phyloP scores from a whole-genome alignment of 257 asterid genomes.

The Solanum corneliomulleri region DNA sequence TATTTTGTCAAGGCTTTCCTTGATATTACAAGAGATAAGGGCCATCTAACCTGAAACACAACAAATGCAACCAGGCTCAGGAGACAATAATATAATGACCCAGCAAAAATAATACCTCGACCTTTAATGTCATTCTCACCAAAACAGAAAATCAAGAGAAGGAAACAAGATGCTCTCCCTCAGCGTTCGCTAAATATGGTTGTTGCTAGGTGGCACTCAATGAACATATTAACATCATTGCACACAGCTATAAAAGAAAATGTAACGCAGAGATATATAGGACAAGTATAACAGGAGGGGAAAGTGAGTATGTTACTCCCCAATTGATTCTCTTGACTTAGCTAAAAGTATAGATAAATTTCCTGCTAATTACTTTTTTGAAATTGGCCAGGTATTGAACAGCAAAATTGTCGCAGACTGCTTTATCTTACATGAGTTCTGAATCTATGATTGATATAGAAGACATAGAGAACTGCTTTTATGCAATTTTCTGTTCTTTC shows the following conservation, averaged over 20 bases:
- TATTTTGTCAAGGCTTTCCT: conserved; percentile 83
- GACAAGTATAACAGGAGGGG: background rate
- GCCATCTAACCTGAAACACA: conserved; percentile 81
- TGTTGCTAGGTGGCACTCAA: background rate
- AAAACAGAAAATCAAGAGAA: background rate
- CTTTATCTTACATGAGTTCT: background rate
- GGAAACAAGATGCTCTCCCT: background rate
- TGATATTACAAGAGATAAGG: conserved; percentile 87
- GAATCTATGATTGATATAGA: background rate
- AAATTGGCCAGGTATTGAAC: background rate
- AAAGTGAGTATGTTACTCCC: background rate
- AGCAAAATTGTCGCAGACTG: background rate
- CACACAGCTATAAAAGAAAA: background rate
- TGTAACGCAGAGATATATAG: background rate
- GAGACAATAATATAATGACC: background rate
- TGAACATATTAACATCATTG: background rate
- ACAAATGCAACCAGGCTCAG: background rate
- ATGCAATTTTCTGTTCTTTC: background rate
- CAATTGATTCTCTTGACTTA: background rate
- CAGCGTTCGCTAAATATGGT: background rate
- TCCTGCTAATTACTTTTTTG: background rate
- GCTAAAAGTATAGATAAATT: background rate
- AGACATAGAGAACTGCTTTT: background rate
- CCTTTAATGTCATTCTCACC: background rate
- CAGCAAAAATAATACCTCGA: background rate